Percentiles rank a stretch among this genome's conserved stretches.
Evolutionary conservation across 495 filamentous ascomycete species (phyloP).

Genomic region (Xylaria flabelliformis): DNA sequence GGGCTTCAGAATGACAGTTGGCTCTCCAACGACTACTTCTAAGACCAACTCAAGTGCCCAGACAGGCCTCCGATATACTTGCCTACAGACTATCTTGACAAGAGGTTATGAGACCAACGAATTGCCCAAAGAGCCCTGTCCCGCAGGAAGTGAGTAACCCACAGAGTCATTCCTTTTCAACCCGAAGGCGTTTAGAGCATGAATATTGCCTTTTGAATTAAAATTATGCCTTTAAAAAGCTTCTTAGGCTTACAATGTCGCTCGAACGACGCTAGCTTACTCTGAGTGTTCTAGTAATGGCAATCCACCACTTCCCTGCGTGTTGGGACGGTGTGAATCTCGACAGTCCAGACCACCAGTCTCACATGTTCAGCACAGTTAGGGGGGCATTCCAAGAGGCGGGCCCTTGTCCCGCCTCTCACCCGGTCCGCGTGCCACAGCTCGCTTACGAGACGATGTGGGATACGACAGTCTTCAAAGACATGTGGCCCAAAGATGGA

Average conservation of each 20-base stretch:
- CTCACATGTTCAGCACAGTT: conserved; percentile 55
- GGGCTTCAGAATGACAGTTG: conserved; percentile 63
- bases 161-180: too few relatives aligned
- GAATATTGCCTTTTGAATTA: not conserved
- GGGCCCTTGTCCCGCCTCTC: conserved; percentile 53
- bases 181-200: not conserved
- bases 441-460: conserved; percentile 59
- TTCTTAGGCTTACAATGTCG: not conserved
- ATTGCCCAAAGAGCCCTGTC: conserved; percentile 52
- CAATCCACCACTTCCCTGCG: conserved; percentile 55
- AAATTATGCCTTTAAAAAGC: not conserved
- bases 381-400: conserved; percentile 46
- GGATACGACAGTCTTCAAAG: conserved; percentile 52
- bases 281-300: conserved; percentile 40
- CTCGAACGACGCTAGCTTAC: not conserved
- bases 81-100: conserved; percentile 48
- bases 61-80: conserved; percentile 55
- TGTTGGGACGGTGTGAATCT: conserved; percentile 65
- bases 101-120: conserved; percentile 49
- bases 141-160: conserved; percentile 33
- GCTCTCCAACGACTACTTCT: conserved; percentile 45
- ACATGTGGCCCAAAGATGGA: conserved; percentile 52
- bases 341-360: conserved; percentile 60
- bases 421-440: conserved; percentile 56
- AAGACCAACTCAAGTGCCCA: conserved; percentile 36